A percentile compares a stretch with the other conserved stretches of the same genome.
phyloP scores from a whole-genome alignment of 345 rosid species.

The Brassica cretica region DNA sequence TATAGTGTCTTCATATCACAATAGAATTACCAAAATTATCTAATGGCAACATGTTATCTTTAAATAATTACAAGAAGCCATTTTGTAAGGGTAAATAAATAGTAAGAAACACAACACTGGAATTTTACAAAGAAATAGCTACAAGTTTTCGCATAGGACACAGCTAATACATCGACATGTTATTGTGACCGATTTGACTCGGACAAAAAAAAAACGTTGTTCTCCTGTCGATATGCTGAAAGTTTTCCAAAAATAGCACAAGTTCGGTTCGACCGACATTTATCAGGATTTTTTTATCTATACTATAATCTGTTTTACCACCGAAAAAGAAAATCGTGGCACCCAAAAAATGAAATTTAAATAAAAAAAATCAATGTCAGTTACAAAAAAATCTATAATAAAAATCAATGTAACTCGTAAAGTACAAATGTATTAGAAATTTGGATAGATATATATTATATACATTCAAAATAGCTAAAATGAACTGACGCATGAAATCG shows the following conservation, averaged over 20 bases:
- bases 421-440: background rate
- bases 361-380: too few relatives aligned
- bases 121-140: background rate
- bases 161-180: background rate
- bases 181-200: background rate
- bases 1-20: background rate
- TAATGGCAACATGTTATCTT: background rate
- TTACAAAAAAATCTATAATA: background rate
- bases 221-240: background rate
- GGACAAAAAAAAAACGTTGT: slow-evolving; percentile 13
- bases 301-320: background rate
- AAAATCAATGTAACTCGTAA: background rate
- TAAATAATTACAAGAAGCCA: background rate
- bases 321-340: background rate
- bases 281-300: background rate
- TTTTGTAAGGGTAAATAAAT: background rate
- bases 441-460: background rate
- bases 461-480: background rate
- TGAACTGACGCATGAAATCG: slow-evolving; percentile 10
- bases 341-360: background rate
- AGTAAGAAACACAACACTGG: background rate
- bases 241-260: background rate
- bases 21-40: background rate
- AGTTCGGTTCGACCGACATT: slow-evolving; percentile 8
- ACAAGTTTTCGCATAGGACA: background rate